phyloP scores from a whole-genome alignment of 2,329 filamentous ascomycete genomes.

The Pseudovirgaria hyperparasitica region DNA sequence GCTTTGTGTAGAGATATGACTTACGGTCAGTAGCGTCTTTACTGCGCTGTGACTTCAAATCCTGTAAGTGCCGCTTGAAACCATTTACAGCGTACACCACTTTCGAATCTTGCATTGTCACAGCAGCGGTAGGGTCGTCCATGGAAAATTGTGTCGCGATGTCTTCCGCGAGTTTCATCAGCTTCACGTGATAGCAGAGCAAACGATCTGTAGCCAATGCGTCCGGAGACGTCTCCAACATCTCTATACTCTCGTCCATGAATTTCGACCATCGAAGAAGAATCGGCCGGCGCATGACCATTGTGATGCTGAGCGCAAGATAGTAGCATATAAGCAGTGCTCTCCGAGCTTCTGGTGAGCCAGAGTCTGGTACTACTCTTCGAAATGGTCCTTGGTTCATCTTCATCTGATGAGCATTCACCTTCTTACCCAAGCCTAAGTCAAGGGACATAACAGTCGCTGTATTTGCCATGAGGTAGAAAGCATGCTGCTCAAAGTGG shows the following conservation, averaged over 20 bases:
- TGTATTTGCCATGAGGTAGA: constrained; percentile 76
- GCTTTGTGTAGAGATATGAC: constrained; percentile 4
- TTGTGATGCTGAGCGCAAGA: constrained; percentile 42
- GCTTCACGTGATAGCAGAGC: constrained; percentile 44
- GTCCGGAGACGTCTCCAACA: constrained; percentile 43
- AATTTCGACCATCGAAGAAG: constrained; percentile 49
- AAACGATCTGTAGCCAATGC: constrained; percentile 43
- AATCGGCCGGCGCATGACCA: constrained; percentile 45
- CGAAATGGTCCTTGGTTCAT: constrained; percentile 20
- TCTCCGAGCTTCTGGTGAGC: constrained; percentile 43
- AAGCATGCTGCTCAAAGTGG: constrained; percentile 74
- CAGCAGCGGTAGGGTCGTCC: constrained; percentile 37
- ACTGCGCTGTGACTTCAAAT: constrained; percentile 31
- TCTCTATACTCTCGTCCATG: constrained; percentile 48
- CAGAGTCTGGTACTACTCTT: constrained; percentile 30
- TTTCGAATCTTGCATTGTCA: constrained; percentile 42
- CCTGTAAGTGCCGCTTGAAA: constrained; percentile 38
- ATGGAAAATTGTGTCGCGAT: constrained; percentile 44
- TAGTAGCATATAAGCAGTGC: constrained; percentile 52
- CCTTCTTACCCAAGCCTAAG: constrained; percentile 57
- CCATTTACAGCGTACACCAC: constrained; percentile 42
- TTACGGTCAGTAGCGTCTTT: constrained; percentile 23
- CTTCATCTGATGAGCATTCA: constrained; percentile 27
- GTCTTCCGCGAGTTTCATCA: constrained; percentile 46
- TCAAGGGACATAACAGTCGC: constrained; percentile 74